Percentiles rank a stretch among this genome's conserved stretches.
Conservation (phyloP, 225 moss, liverwort and hornwort species). For the Thuidium tamariscinum region DNA sequence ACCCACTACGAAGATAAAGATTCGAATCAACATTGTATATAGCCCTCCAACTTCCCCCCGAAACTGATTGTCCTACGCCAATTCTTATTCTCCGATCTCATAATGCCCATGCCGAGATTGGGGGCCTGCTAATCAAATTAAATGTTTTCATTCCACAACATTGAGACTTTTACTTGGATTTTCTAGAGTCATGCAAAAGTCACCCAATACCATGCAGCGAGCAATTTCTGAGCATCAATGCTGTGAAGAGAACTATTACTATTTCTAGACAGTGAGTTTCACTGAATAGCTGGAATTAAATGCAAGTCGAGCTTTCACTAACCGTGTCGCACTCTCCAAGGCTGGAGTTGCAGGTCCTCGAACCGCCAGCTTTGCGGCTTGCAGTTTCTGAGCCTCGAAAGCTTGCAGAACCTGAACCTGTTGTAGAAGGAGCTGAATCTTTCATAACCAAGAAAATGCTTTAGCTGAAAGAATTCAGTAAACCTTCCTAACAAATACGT, state of each 20-base stretch:
- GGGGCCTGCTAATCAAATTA: background rate
- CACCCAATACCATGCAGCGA: background rate
- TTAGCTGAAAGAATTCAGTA: slow-evolving; percentile 6
- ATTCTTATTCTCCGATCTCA: background rate
- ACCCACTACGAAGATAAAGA: background rate
- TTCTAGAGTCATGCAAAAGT: background rate
- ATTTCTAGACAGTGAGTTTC: background rate
- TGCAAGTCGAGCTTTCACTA: background rate
- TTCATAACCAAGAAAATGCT: slow-evolving; percentile 21
- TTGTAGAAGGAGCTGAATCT: slow-evolving; percentile 86
- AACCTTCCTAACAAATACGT: background rate
- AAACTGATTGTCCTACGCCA: background rate
- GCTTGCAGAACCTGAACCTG: slow-evolving; percentile 54
- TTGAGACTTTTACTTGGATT: background rate
- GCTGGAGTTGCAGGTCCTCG: slow-evolving; percentile 77
- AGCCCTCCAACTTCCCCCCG: background rate
- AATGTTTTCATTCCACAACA: background rate
- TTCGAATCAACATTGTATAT: background rate
- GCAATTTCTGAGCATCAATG: background rate
- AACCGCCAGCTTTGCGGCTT: slow-evolving; percentile 46
- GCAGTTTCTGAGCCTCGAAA: slow-evolving; percentile 72
- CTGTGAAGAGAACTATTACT: background rate
- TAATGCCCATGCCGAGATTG: background rate
- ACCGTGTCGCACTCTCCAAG: slow-evolving; percentile 75
- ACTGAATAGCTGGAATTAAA: background rate